Evolutionary conservation across 331 rosid genomes (phyloP).

Genomic region (Quercus tomentella): DNA sequence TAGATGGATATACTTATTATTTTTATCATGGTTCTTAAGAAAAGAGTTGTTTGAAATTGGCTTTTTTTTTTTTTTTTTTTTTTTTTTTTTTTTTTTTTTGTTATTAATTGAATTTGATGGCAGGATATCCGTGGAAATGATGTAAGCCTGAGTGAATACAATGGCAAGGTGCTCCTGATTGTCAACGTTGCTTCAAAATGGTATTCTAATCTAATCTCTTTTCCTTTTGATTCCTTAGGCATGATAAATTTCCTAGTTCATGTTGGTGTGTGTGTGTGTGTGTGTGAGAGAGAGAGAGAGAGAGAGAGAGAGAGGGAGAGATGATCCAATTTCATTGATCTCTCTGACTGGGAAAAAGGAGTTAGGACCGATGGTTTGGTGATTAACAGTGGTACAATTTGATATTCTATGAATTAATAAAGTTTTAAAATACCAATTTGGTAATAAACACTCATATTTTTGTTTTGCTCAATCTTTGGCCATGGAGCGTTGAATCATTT

Average conservation of each 20-base stretch:
- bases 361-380: too few relatives aligned
- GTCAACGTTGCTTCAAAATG: slow-evolving; percentile 95
- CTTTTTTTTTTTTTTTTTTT: background rate
- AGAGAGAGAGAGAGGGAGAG: background rate
- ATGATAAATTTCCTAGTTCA: background rate
- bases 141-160: slow-evolving; percentile 58
- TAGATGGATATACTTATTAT: background rate
- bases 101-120: slow-evolving; percentile 24
- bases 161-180: slow-evolving; percentile 74
- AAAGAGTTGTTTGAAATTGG: background rate
- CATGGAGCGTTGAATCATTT: background rate
- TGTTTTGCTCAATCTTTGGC: background rate
- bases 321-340: background rate
- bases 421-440: too few relatives aligned
- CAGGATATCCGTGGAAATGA: slow-evolving; percentile 87
- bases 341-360: background rate
- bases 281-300: background rate
- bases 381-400: too few relatives aligned
- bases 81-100: background rate
- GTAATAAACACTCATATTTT: background rate
- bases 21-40: background rate
- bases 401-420: too few relatives aligned
- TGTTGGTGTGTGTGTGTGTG: background rate
- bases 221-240: background rate
- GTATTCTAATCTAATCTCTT: slow-evolving; percentile 35